Base-by-base conservation (phyloP, 1,139 yeast genomes). In the Suhomyces bolitotheri region DNA sequence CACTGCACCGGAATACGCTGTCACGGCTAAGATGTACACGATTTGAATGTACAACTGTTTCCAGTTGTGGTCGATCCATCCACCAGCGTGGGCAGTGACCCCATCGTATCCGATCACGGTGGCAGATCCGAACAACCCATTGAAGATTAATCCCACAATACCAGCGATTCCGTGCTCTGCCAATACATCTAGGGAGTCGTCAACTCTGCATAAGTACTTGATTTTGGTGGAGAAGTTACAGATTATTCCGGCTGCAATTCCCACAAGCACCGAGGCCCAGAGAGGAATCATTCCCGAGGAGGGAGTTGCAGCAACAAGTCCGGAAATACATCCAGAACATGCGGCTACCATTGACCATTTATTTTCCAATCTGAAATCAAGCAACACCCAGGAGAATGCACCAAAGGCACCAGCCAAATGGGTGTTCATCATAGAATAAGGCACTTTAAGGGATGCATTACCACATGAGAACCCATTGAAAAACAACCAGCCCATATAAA, bases 91-190 rank as follows among this genome's bases (percentile, higher is more conserved):
- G 33, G 71, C 84, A 8, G 95, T 82, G 29, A 71, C 77, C 14
- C 87, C 87, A 55, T 92, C 97, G 58, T 89, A 82, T 8, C 96
- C 96, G 46, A 92, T 77, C 36, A 92, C 95, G 59, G 88, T 83
- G 40, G 85, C 76, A 7, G 90, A 87, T 10, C 88, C 97, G 55
- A 92, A 89, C 4, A 92, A 56, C 0, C 89, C 97, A 57, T 90
- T 90, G 66, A 88, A 89, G 10, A 92, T 42, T 29, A 90, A 73
- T 0, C 98, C 97, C 33, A 92, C 75, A 33, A 89, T 73, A 23
- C 98, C 98, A 0, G 97, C 97, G 53, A 92, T 75, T 37, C 96
- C 97, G 82, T 92, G 98, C 78, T 90, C 97, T 15, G 97, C 97
- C 59, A 92, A 76, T 33, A 90, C 83, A 82, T 92, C 97, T 53